phyloP scores from a whole-genome alignment of 1,284 basidiomycete species.

The Exobasidium cylindrosporum region DNA sequence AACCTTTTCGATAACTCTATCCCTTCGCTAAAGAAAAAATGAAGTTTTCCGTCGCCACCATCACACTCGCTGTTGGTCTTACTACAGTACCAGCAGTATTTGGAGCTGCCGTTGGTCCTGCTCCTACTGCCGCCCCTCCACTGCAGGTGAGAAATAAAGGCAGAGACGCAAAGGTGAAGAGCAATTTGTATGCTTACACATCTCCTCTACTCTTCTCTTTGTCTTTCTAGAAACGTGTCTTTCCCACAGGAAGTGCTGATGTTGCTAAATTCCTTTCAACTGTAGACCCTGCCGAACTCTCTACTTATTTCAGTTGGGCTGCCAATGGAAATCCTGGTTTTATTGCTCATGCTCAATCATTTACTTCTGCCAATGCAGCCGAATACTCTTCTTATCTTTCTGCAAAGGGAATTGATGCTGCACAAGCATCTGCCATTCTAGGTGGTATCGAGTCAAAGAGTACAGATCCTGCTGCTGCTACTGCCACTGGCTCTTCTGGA shows the following conservation, averaged over 20 bases:
- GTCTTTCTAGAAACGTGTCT: neutral
- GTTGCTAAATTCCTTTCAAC: neutral
- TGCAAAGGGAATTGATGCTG: conserved; percentile 1
- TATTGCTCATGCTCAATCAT: neutral
- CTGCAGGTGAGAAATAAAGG: too few relatives aligned
- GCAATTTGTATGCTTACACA: too few relatives aligned
- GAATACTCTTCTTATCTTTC: neutral
- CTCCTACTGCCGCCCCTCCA: neutral
- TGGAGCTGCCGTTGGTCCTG: neutral
- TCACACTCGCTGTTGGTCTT: neutral
- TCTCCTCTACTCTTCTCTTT: too few relatives aligned
- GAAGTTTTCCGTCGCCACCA: neutral
- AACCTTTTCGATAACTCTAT: too few relatives aligned
- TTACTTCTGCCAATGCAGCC: neutral
- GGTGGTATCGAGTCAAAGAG: neutral
- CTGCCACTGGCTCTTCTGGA: neutral
- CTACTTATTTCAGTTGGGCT: neutral
- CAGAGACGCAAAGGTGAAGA: too few relatives aligned
- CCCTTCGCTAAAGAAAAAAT: too few relatives aligned
- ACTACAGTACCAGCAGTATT: neutral
- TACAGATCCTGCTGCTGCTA: neutral
- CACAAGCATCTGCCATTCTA: neutral
- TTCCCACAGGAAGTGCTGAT: neutral
- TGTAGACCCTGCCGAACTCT: neutral
- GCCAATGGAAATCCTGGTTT: neutral